Percentiles rank a stretch among this genome's conserved stretches.
Evolutionary conservation across 176 grass and related monocot species (phyloP).

Genomic region (Saccharum officinarum): DNA sequence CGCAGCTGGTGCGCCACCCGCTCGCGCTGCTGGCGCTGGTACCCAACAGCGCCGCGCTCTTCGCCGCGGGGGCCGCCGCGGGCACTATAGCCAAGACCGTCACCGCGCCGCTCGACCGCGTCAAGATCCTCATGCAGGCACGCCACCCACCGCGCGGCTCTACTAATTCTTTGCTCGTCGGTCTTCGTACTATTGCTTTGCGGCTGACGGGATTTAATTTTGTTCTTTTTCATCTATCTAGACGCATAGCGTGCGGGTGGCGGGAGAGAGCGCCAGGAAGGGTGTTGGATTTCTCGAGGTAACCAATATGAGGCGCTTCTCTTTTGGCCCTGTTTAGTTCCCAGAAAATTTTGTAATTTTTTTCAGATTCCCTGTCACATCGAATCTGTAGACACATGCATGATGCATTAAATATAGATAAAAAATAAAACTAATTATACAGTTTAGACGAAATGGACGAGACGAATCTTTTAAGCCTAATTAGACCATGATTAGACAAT

Average conservation of each 20-base stretch:
- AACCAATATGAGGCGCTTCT: not conserved
- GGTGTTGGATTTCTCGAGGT: constrained; percentile 80
- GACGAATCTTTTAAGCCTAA: too few species aligned
- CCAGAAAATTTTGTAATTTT: too few species aligned
- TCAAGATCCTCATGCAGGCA: constrained; percentile 97
- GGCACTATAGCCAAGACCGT: constrained; percentile 81
- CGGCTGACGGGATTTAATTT: not conserved
- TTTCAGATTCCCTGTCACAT: too few species aligned
- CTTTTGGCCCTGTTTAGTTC: too few species aligned
- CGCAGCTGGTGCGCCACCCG: constrained; percentile 72
- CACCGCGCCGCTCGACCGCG: constrained; percentile 92
- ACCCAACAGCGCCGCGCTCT: constrained; percentile 78
- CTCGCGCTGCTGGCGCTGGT: constrained; percentile 76
- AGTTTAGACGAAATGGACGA: too few species aligned
- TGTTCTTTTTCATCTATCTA: constrained; percentile 14
- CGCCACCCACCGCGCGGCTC: not conserved
- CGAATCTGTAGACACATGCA: too few species aligned
- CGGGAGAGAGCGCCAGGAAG: constrained; percentile 51
- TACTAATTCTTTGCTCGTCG: not conserved
- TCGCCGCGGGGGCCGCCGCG: constrained; percentile 70
- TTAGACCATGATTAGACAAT: too few species aligned
- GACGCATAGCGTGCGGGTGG: constrained; percentile 76
- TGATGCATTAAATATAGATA: too few species aligned
- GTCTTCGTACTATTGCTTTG: not conserved
- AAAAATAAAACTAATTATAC: too few species aligned